Base-by-base conservation (phyloP, 495 filamentous ascomycete species). In the Xylaria telfairii region DNA sequence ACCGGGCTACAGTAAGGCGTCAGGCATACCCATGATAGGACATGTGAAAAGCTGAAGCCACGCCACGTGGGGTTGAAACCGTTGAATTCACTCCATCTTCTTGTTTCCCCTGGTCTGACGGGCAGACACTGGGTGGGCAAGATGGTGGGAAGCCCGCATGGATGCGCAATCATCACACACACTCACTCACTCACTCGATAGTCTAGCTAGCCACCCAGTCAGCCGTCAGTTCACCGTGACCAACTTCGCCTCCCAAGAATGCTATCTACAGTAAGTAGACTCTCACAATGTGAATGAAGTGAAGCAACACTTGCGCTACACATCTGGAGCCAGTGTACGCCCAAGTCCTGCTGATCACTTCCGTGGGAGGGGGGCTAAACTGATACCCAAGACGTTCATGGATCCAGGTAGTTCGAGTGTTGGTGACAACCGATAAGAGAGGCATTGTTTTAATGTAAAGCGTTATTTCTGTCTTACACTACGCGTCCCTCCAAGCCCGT, bases 21-120 rank as follows among this genome's bases (percentile, higher is more conserved):
- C 49, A 47, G 64, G 34, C 21, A 28, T 32, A 65, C 53, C 30
- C n/a, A 37, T n/a, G n/a, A 15, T 8, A 32, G 42, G n/a, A 41
- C 10, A 47, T 37, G 17, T 53, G 30, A 53, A 66, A 66, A 66
- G 32, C 47, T 54, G 17, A 41, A 53, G 47, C 64, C 47, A 66
- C 26, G 47, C 64, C 64, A 66, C 64, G 46, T 53, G 64, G 64
- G 64, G 30, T 34, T 41, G 46, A 37, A 54, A 39, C 64, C 46
- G 32, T 66, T 53, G 34, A 42, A 41, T 5, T 53, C 21, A 37
- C 44, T 53, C 30, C 32, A 47, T 66, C 54, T 42, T 66, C 46
- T 54, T 42, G 34, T 42, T 41, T 39, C 34, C 47, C 64, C 64
- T 34, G 19, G 28, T 34, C 28, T 41, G 47, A 39, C 63, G 13